Evolutionary conservation across 352 stramenopile species (phyloP).

Genomic region (Globisporangium paddicum): DNA sequence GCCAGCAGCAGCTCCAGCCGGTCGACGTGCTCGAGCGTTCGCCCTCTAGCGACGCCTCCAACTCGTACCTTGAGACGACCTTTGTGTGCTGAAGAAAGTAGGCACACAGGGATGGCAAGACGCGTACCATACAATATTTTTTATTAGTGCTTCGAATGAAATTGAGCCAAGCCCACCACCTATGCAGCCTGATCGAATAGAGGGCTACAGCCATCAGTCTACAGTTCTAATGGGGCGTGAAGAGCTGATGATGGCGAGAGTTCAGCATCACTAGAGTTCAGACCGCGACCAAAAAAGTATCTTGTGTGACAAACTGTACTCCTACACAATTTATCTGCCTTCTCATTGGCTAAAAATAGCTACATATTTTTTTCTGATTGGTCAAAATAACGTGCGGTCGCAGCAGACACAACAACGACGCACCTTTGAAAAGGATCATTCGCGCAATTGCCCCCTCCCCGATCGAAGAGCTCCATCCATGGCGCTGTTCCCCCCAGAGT

Average conservation of each 20-base stretch:
- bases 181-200: no score
- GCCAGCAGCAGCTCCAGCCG: background rate
- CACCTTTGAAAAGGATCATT: slow-evolving; percentile 1
- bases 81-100: slow-evolving; percentile 16
- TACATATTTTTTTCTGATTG: background rate
- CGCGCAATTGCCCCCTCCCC: background rate
- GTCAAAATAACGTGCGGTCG: slow-evolving; percentile 1
- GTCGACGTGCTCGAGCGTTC: slow-evolving; percentile 18
- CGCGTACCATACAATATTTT: no score
- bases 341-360: background rate
- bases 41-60: slow-evolving; percentile 15
- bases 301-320: background rate
- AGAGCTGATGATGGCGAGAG: no score
- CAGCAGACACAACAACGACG: background rate
- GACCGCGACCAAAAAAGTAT: no score
- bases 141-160: no score
- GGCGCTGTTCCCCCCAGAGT: slow-evolving; percentile 72
- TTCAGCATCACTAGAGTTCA: no score
- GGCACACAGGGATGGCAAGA: no score
- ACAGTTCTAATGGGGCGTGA: no score
- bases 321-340: background rate
- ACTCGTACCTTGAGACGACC: slow-evolving; percentile 11
- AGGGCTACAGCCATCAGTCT: no score
- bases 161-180: no score
- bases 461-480: slow-evolving; percentile 19